Evolutionary conservation across 2,329 filamentous ascomycete genomes (phyloP).

Genomic region (Aspergillus floridensis): DNA sequence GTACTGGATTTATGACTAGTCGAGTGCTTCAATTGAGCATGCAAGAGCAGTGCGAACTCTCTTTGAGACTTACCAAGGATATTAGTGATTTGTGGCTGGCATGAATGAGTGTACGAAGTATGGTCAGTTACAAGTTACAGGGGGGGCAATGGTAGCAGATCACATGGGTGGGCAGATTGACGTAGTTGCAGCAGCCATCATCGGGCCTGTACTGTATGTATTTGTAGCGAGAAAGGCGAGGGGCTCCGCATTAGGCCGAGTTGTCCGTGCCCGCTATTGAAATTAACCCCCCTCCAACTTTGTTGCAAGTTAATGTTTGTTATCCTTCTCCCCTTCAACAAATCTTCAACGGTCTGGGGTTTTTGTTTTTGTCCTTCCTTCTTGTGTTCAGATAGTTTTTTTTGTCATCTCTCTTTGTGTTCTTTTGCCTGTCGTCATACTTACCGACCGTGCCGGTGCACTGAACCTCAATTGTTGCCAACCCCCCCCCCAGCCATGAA

Average conservation of each 20-base stretch:
- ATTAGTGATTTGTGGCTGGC: too few relatives aligned
- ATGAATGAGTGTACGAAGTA: too few relatives aligned
- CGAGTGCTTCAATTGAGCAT: too few relatives aligned
- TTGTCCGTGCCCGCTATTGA: constrained; percentile 15
- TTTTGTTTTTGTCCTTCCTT: neutral
- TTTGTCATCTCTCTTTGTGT: neutral
- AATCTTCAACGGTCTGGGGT: neutral
- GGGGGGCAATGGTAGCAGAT: too few relatives aligned
- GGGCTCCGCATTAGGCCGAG: constrained; percentile 25
- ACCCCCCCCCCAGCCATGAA: constrained; percentile 28
- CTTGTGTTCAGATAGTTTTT: neutral
- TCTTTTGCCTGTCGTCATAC: neutral
- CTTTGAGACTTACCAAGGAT: too few relatives aligned
- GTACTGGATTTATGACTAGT: too few relatives aligned
- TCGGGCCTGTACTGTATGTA: too few relatives aligned
- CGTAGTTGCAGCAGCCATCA: too few relatives aligned
- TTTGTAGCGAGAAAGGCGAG: constrained; percentile 12
- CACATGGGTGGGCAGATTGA: too few relatives aligned
- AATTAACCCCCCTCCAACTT: constrained; percentile 8
- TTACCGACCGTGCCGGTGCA: constrained; percentile 4
- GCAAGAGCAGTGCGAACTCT: too few relatives aligned
- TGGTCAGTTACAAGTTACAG: too few relatives aligned
- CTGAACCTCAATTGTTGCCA: constrained; percentile 5
- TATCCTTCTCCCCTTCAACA: neutral
- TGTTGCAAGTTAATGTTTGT: neutral